These are phyloP conservation scores for Ambrosia artemisiifolia DNA, from an alignment of 129 eudicot genomes.

Conservation along the genomic window DNA sequence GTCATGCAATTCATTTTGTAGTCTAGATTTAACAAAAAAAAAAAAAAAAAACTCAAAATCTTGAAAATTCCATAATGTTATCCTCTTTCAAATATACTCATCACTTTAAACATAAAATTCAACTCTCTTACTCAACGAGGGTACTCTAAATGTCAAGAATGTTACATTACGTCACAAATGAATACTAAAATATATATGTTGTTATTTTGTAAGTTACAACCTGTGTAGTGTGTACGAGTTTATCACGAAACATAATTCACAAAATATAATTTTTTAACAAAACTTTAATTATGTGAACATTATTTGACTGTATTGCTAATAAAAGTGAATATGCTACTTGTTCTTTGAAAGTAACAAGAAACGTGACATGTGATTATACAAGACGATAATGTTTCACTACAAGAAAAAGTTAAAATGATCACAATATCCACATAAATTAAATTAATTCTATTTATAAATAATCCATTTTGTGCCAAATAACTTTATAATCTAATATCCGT, in stretches of 20 bases:
- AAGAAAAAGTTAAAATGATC: not conserved
- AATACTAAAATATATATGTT: not conserved
- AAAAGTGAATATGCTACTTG: not conserved
- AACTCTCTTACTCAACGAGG: not conserved
- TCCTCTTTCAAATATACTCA: no score
- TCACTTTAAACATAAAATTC: no score
- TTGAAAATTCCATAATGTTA: no score
- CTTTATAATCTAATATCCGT: not conserved
- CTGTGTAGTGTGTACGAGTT: not conserved
- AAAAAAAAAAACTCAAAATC: no score
- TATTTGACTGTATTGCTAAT: not conserved
- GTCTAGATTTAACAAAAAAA: no score
- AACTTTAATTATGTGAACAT: not conserved
- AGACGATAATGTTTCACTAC: not conserved
- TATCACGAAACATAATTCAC: not conserved
- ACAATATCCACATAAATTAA: not conserved
- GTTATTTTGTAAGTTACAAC: not conserved
- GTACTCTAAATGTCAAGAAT: not conserved
- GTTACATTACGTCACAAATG: not conserved
- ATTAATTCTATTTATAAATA: not conserved
- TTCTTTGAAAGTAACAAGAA: not conserved
- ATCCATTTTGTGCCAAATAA: not conserved
- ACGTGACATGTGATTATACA: not conserved
- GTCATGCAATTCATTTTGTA: no score
- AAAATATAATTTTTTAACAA: not conserved